Conservation (phyloP, 2,329 filamentous ascomycete species). For the Rhynchosporium graminicola region DNA sequence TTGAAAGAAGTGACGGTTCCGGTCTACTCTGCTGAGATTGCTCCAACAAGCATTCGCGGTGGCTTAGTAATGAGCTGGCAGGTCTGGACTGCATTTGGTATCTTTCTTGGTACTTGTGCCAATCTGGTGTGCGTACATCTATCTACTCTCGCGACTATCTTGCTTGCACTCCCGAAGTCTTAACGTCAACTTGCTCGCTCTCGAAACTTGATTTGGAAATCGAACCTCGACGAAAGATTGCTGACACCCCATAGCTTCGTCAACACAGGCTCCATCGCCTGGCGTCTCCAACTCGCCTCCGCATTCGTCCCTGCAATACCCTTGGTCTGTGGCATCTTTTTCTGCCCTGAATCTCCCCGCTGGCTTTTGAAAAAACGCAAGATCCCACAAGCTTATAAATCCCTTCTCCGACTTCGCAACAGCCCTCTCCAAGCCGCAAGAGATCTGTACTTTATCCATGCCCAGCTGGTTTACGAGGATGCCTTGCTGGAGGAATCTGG, state of each 20-base stretch:
- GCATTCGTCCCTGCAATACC: slow-evolving; percentile 67
- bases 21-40: slow-evolving; percentile 57
- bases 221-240: background rate
- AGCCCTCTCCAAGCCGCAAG: slow-evolving; percentile 60
- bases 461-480: slow-evolving; percentile 54
- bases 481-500: slow-evolving; percentile 43
- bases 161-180: no score
- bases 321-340: slow-evolving; percentile 56
- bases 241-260: slow-evolving; percentile 46
- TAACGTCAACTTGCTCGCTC: no score
- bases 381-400: slow-evolving; percentile 52
- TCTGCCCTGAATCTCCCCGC: slow-evolving; percentile 65
- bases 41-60: slow-evolving; percentile 54
- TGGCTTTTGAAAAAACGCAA: slow-evolving; percentile 56
- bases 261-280: slow-evolving; percentile 57
- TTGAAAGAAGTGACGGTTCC: slow-evolving; percentile 53
- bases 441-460: slow-evolving; percentile 62
- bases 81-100: slow-evolving; percentile 60
- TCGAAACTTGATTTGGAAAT: background rate
- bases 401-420: slow-evolving; percentile 58
- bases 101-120: slow-evolving; percentile 54
- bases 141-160: no score
- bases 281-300: slow-evolving; percentile 65
- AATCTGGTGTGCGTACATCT: slow-evolving; percentile 45
- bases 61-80: slow-evolving; percentile 57